These are phyloP conservation scores for Solanum arcanum DNA, from an alignment of 257 asterid species.

Conservation along the genomic window DNA sequence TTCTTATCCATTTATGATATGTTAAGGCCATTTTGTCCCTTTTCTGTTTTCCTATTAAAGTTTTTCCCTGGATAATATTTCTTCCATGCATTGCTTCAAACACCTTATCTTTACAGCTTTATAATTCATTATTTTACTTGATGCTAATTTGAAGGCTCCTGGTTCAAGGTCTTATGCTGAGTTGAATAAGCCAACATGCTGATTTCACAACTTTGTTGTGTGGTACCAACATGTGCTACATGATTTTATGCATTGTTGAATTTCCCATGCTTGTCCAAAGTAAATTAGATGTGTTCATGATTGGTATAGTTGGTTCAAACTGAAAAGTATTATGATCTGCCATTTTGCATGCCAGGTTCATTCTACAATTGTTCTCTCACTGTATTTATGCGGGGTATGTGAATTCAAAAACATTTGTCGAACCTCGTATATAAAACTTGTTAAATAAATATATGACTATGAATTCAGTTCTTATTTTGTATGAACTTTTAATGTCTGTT, in stretches of 20 bases:
- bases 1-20: background rate
- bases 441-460: background rate
- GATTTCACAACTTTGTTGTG: conserved; percentile 11
- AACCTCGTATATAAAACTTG: background rate
- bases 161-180: background rate
- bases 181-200: conserved; percentile 17
- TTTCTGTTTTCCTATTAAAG: too few species aligned
- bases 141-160: conserved; percentile 18
- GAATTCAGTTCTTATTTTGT: background rate
- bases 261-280: conserved; percentile 15
- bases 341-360: conserved; percentile 62
- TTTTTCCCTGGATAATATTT: too few species aligned
- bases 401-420: background rate
- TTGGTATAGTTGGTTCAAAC: conserved; percentile 24
- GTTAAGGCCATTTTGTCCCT: background rate
- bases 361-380: background rate
- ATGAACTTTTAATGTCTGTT: background rate
- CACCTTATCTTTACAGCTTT: too few species aligned
- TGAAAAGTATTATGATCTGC: conserved; percentile 51
- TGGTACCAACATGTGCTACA: conserved; percentile 9
- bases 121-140: background rate
- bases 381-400: background rate
- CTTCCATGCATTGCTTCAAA: too few species aligned
- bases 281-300: conserved; percentile 20
- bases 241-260: conserved; percentile 11